Evolutionary conservation across 2,329 filamentous ascomycete genomes (phyloP), one percentile per base, ranked within the genome.

Genomic region (Camillea tinctor): DNA sequence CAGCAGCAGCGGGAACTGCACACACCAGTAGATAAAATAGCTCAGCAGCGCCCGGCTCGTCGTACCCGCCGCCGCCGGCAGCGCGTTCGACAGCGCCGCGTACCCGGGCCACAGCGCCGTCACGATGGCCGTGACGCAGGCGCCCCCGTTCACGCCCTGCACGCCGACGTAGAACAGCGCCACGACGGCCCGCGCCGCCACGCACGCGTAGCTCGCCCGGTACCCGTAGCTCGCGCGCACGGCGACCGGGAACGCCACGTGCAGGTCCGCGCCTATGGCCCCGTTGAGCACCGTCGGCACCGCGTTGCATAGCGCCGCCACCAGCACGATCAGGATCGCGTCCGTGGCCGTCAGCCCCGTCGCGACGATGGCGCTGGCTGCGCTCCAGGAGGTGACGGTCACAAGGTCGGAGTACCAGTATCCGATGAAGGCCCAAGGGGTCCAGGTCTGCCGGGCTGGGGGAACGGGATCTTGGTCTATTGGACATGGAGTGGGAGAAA

Each of bases 91-190:
- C 11, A 87, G 75, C 0, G 76, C 75, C 1, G 78, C 71, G 64
- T 84, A 88, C 9, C 79, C 81, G 0, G 85, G 85, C 81, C 84
- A 87, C 55, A 80, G 77, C 11, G 79, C 75, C 2, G 69, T 72
- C 24, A 81, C 68, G 67, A 82, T 79, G 59, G 76, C 73, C 0
- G 75, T 76, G 30, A 79, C 73, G 65, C 73, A 75, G 52, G 84
- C 82, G 0, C 82, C 85, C 0, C 87, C 87, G 63, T 87, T 88
- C 61, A 85, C 84, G 49, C 83, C 85, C 65, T 89, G 86, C 69
- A 76, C 73, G 50, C 72, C 71, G 62, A 80, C 76, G 62, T 77
- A 78, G 53, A 80, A 79, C 9, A 78, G 73, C 2, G 77, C 76
- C 9, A 79, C 72, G 11, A 77, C 74, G 9, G 76, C 77, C 21